Percentiles rank a stretch among this genome's conserved stretches.
phyloP scores from a whole-genome alignment of 2,329 filamentous ascomycete species.

The Ceratocystis eucalypticola region DNA sequence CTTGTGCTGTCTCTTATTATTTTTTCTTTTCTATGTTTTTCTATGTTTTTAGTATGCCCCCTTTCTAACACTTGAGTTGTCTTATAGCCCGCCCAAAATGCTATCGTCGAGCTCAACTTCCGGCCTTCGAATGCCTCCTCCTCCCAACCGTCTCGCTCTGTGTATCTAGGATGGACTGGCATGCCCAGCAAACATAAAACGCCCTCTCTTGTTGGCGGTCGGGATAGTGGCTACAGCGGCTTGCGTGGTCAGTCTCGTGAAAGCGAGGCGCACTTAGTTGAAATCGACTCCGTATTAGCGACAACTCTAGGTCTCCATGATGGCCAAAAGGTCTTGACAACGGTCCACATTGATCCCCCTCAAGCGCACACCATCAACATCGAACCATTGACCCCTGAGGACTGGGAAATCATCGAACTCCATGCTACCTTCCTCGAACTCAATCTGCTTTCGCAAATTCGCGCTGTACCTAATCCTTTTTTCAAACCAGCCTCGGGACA shows the following conservation, averaged over 20 bases:
- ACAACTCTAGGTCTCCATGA: conserved; percentile 62
- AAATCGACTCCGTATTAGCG: conserved; percentile 78
- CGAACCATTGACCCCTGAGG: conserved; percentile 83
- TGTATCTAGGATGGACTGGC: conserved; percentile 92
- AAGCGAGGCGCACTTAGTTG: conserved; percentile 63
- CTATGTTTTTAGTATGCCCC: not conserved
- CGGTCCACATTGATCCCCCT: conserved; percentile 78
- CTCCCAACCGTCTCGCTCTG: conserved; percentile 41
- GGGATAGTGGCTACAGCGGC: conserved; percentile 52
- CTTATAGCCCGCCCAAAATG: conserved; percentile 75
- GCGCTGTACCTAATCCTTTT: conserved; percentile 77
- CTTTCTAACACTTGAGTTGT: conserved; percentile 21
- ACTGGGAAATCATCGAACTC: conserved; percentile 98
- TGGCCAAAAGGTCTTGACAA: conserved; percentile 60
- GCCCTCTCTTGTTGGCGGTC: conserved; percentile 55
- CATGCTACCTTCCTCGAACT: conserved; percentile 92
- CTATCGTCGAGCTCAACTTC: conserved; percentile 82
- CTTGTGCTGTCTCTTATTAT: conserved; percentile 12
- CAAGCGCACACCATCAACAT: conserved; percentile 91
- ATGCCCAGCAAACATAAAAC: conserved; percentile 86
- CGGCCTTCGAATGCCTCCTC: conserved; percentile 33
- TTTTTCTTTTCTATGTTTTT: not conserved
- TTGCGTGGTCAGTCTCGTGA: conserved; percentile 41
- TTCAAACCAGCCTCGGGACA: conserved; percentile 41
- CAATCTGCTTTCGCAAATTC: conserved; percentile 84